These are phyloP conservation scores for Cryomyces minteri DNA, from an alignment of 495 filamentous ascomycete species.

Conservation along the genomic window DNA sequence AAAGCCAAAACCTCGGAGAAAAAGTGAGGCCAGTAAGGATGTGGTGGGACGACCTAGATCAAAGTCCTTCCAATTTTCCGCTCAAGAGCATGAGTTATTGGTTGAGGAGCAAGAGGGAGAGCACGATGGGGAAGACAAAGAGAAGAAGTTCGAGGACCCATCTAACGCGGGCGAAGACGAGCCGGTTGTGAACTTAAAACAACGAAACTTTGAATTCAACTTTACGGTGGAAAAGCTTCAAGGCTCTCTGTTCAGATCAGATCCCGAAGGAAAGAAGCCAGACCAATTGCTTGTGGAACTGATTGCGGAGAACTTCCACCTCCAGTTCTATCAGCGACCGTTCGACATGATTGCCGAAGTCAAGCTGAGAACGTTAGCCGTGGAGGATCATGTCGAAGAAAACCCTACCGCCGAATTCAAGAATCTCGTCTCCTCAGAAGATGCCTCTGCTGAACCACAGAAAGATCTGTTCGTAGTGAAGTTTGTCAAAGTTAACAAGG, in stretches of 20 bases:
- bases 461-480: conserved; percentile 77
- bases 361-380: conserved; percentile 63
- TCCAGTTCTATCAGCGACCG: conserved; percentile 73
- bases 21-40: conserved; percentile 17
- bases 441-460: conserved; percentile 39
- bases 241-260: conserved; percentile 76
- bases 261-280: conserved; percentile 54
- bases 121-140: conserved; percentile 34
- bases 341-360: conserved; percentile 89
- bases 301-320: conserved; percentile 71
- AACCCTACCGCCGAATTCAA: conserved; percentile 87
- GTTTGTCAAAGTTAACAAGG: conserved; percentile 71
- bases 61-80: conserved; percentile 44
- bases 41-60: conserved; percentile 28
- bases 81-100: conserved; percentile 55
- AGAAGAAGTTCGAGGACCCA: conserved; percentile 1
- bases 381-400: conserved; percentile 87
- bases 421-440: conserved; percentile 78
- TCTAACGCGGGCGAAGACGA: conserved; percentile 35
- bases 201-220: conserved; percentile 85
- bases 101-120: conserved; percentile 59
- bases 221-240: conserved; percentile 86
- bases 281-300: conserved; percentile 80
- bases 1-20: conserved; percentile 8
- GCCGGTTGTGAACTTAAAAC: conserved; percentile 48